Evolutionary conservation across 2,329 filamentous ascomycete genomes (phyloP).

Genomic region (Sclerotinia minor): DNA sequence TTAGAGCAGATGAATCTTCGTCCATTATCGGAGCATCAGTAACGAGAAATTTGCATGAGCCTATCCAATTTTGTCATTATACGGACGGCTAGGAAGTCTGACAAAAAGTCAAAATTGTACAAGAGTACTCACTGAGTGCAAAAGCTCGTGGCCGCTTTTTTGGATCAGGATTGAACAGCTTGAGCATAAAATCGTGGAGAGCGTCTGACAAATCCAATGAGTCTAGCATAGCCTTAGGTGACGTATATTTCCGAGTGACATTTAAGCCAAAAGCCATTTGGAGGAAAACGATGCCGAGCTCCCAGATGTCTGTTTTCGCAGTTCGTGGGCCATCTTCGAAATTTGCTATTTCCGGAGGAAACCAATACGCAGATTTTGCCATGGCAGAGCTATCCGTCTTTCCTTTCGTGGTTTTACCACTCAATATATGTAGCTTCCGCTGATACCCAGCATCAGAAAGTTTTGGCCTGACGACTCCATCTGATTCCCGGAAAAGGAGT

Average conservation of each 20-base stretch:
- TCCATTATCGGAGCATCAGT: slow-evolving; percentile 61
- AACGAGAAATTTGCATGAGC: slow-evolving; percentile 63
- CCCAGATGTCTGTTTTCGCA: slow-evolving; percentile 90
- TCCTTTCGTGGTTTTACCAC: slow-evolving; percentile 54
- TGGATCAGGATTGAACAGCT: slow-evolving; percentile 81
- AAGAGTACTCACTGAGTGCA: slow-evolving; percentile 50
- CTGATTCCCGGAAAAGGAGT: slow-evolving; percentile 68
- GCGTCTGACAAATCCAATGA: slow-evolving; percentile 71
- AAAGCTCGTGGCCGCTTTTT: slow-evolving; percentile 86
- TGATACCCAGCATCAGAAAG: slow-evolving; percentile 74
- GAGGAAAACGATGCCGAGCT: slow-evolving; percentile 84
- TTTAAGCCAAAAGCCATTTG: slow-evolving; percentile 93
- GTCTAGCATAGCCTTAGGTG: slow-evolving; percentile 72
- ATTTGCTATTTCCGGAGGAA: slow-evolving; percentile 72
- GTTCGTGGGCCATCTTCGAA: slow-evolving; percentile 63
- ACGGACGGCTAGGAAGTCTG: no score
- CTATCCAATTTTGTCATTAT: slow-evolving; percentile 2
- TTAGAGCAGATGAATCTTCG: slow-evolving; percentile 43
- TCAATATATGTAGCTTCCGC: slow-evolving; percentile 63
- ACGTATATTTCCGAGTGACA: slow-evolving; percentile 73
- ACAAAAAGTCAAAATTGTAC: neutral
- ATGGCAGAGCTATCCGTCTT: slow-evolving; percentile 56
- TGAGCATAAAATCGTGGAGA: slow-evolving; percentile 75
- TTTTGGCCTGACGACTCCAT: slow-evolving; percentile 70
- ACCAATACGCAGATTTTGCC: slow-evolving; percentile 78